Percentiles rank a stretch among this genome's conserved stretches.
Evolutionary conservation across 768 basidiomycete genomes (phyloP).

Genomic region (Astraeus odoratus): DNA sequence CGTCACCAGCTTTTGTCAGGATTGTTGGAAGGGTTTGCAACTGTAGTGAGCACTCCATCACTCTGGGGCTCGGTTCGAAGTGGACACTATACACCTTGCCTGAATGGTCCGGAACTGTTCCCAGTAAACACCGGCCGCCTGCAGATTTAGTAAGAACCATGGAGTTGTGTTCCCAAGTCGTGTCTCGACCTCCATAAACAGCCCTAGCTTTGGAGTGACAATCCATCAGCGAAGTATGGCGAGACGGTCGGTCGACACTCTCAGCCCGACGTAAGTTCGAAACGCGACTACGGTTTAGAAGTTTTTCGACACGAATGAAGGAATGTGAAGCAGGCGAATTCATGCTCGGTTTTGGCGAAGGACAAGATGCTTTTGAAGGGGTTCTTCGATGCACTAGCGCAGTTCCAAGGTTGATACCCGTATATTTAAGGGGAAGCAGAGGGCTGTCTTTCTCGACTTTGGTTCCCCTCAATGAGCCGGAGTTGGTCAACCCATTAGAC

Average conservation of each 20-base stretch:
- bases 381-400: slow-evolving; percentile 11
- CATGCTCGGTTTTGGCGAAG: slow-evolving; percentile 1
- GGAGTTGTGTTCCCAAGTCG: neutral
- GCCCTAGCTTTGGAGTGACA: neutral
- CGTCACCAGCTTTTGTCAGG: too few species aligned
- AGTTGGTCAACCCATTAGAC: slow-evolving; percentile 2
- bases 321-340: neutral
- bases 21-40: too few species aligned
- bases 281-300: slow-evolving; percentile 2
- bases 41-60: neutral
- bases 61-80: neutral
- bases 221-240: neutral
- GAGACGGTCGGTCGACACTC: neutral
- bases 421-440: slow-evolving; percentile 1
- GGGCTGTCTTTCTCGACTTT: slow-evolving; percentile 17
- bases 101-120: neutral
- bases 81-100: neutral
- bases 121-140: neutral
- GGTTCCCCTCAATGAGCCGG: neutral
- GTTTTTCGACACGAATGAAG: slow-evolving; percentile 5
- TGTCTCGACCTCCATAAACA: neutral
- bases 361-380: slow-evolving; percentile 11
- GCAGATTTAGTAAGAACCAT: neutral
- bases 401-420: neutral
- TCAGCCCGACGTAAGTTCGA: neutral